phyloP scores from a whole-genome alignment of 2,329 filamentous ascomycete genomes.

The Diplodia scrobiculata region DNA sequence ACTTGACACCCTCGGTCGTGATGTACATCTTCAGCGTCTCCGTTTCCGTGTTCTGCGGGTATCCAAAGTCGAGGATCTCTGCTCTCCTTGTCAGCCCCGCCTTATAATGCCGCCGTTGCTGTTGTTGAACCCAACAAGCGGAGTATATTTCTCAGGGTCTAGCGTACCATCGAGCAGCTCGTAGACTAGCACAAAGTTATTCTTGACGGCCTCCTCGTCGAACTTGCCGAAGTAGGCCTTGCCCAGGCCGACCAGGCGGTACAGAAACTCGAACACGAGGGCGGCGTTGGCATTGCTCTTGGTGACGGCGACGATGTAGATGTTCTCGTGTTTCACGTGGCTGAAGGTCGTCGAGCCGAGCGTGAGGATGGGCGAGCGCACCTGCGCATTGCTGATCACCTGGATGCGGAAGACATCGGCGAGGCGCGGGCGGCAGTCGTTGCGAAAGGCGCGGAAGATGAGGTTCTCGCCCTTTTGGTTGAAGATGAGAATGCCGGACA shows the following conservation, averaged over 20 bases:
- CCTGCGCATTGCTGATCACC: constrained; percentile 96
- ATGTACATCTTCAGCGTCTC: constrained; percentile 99
- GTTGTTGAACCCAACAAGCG: background rate
- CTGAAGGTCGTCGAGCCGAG: constrained; percentile 97
- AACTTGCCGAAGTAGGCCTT: constrained; percentile 98
- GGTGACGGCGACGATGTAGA: constrained; percentile 94
- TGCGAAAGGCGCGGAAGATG: constrained; percentile 97
- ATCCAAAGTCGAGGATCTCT: constrained; percentile 99
- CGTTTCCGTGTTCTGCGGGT: constrained; percentile 97
- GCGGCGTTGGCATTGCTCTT: constrained; percentile 99
- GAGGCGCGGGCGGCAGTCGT: constrained; percentile 94
- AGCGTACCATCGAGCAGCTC: constrained; percentile 82
- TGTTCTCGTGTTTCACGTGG: constrained; percentile 99
- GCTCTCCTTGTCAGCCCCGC: constrained; percentile 17
- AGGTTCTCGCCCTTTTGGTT: constrained; percentile 99
- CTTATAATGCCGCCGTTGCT: background rate
- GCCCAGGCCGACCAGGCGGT: constrained; percentile 84
- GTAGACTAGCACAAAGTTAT: constrained; percentile 98
- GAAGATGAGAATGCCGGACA: constrained; percentile 96
- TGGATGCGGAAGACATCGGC: constrained; percentile 99
- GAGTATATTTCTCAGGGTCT: background rate
- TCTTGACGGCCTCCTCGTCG: constrained; percentile 99
- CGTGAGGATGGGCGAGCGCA: constrained; percentile 95
- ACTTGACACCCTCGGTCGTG: constrained; percentile 97
- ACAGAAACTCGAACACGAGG: constrained; percentile 96